These are phyloP conservation scores for Earliella scabrosa DNA, from an alignment of 1,284 basidiomycete species.

Conservation along the genomic window DNA sequence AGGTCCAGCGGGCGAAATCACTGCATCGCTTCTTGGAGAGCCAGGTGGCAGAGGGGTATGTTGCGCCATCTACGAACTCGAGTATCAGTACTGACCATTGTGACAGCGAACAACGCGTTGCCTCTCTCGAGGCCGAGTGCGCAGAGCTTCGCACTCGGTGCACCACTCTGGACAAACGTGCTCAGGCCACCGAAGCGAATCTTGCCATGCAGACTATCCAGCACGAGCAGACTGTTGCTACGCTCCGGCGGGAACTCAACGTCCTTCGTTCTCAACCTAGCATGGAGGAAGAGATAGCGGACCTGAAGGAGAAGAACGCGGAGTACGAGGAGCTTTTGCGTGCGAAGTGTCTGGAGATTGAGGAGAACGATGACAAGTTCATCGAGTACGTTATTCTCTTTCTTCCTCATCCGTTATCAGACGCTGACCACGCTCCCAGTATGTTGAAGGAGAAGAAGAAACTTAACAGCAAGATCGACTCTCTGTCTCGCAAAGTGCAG, in stretches of 20 bases:
- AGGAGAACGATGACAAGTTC: conserved; percentile 79
- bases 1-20: conserved; percentile 64
- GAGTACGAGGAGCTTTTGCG: conserved; percentile 75
- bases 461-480: conserved; percentile 66
- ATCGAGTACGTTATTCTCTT: conserved; percentile 61
- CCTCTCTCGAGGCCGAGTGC: conserved; percentile 51
- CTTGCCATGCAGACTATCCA: conserved; percentile 64
- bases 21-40: conserved; percentile 63
- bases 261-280: conserved; percentile 56
- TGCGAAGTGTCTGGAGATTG: conserved; percentile 75
- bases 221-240: conserved; percentile 61
- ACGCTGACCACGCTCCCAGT: conserved; percentile 39
- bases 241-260: conserved; percentile 59
- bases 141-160: conserved; percentile 47
- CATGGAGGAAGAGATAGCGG: conserved; percentile 55
- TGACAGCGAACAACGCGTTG: conserved; percentile 51
- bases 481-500: conserved; percentile 70
- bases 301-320: conserved; percentile 68
- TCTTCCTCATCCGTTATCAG: background rate
- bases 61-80: conserved; percentile 3
- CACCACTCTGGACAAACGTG: conserved; percentile 56
- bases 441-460: conserved; percentile 82
- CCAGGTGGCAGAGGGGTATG: conserved; percentile 61
- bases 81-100: too few relatives aligned
- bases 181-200: conserved; percentile 65